phyloP scores from a whole-genome alignment of 768 basidiomycete species.

The Exsudoporus frostii region DNA sequence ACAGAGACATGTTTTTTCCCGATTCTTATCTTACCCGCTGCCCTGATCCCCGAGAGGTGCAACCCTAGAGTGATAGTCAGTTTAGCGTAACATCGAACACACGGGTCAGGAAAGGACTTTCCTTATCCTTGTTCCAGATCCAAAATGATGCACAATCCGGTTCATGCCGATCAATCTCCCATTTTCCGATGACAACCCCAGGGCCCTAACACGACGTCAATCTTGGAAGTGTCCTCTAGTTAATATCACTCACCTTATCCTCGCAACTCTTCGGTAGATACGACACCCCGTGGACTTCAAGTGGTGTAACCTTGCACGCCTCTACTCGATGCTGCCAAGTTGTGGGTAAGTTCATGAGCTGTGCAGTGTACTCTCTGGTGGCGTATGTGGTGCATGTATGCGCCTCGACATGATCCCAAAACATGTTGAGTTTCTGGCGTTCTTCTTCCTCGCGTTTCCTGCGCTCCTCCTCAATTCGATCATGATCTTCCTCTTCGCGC shows the following conservation, averaged over 20 bases:
- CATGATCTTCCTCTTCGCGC: constrained; percentile 20
- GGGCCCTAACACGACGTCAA: constrained; percentile 12
- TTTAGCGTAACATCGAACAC: too few relatives aligned
- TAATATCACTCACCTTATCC: constrained; percentile 8
- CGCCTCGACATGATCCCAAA: constrained; percentile 16
- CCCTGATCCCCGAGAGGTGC: constrained; percentile 20
- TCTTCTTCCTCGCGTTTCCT: constrained; percentile 23
- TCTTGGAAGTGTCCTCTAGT: background rate
- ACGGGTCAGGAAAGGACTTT: background rate
- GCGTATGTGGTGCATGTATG: constrained; percentile 26
- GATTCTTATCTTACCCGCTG: constrained; percentile 16
- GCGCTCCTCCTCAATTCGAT: constrained; percentile 12
- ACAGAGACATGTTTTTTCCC: too few relatives aligned
- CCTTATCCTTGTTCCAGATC: constrained; percentile 27
- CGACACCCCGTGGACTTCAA: constrained; percentile 22
- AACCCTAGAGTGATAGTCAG: constrained; percentile 14
- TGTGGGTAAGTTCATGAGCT: constrained; percentile 25
- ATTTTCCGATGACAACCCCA: constrained; percentile 14
- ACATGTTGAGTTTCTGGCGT: constrained; percentile 27
- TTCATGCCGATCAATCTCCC: constrained; percentile 24
- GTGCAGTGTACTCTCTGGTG: constrained; percentile 29
- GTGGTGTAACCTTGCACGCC: constrained; percentile 25
- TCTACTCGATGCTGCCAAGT: constrained; percentile 22
- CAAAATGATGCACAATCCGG: constrained; percentile 28
- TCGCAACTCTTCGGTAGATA: constrained; percentile 22